Evolutionary conservation across 179 eudicot genomes (phyloP).

Genomic region (Vitellaria paradoxa): DNA sequence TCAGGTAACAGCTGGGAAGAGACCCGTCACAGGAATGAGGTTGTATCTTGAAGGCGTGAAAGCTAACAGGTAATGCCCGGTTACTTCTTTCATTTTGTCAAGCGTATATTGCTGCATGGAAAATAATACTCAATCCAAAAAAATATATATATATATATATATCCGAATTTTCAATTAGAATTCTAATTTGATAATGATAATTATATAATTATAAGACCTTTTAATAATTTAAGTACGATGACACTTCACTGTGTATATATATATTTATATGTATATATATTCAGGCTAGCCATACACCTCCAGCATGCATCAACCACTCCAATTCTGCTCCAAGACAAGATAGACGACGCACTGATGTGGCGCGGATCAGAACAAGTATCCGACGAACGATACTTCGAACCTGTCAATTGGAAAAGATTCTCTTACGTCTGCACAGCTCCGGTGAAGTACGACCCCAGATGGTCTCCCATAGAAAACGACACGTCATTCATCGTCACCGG

Average conservation of each 20-base stretch:
- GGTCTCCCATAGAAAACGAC: slow-evolving; percentile 27
- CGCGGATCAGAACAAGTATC: slow-evolving; percentile 56
- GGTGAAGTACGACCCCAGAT: slow-evolving; percentile 52
- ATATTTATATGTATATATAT: too few relatives aligned
- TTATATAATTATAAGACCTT: too few relatives aligned
- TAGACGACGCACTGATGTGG: slow-evolving; percentile 39
- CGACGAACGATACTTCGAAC: slow-evolving; percentile 50
- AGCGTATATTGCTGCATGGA: too few relatives aligned
- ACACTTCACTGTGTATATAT: too few relatives aligned
- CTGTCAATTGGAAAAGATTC: slow-evolving; percentile 66
- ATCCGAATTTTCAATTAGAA: too few relatives aligned
- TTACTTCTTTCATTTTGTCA: background rate
- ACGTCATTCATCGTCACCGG: slow-evolving; percentile 69
- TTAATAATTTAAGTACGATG: too few relatives aligned
- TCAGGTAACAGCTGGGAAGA: slow-evolving; percentile 59
- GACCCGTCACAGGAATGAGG: slow-evolving; percentile 76
- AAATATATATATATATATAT: too few relatives aligned
- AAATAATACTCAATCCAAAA: too few relatives aligned
- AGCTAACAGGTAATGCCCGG: slow-evolving; percentile 50
- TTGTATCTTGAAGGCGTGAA: slow-evolving; percentile 80
- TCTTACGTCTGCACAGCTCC: slow-evolving; percentile 70
- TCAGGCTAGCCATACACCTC: slow-evolving; percentile 81
- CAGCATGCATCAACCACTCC: slow-evolving; percentile 68
- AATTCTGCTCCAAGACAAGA: slow-evolving; percentile 43
- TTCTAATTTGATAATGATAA: too few relatives aligned